phyloP scores from a whole-genome alignment of 2,329 filamentous ascomycete genomes.

The Fusarium anthophilum region DNA sequence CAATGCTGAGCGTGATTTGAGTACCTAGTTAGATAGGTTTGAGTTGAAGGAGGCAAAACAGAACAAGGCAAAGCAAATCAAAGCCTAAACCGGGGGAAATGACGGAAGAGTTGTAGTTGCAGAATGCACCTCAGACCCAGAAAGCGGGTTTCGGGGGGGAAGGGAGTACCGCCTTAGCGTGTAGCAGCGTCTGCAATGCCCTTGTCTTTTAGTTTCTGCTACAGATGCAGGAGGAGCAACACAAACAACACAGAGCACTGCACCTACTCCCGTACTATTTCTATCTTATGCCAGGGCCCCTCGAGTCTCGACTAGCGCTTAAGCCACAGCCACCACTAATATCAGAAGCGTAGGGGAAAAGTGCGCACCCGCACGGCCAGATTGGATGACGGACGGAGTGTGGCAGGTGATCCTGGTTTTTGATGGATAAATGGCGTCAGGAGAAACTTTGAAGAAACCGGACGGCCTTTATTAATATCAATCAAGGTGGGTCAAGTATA shows the following conservation, averaged over 20 bases:
- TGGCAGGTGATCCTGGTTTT: constrained; percentile 16
- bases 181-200: constrained; percentile 26
- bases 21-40: background rate
- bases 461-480: background rate
- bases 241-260: background rate
- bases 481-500: constrained; percentile 10
- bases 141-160: constrained; percentile 37
- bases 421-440: constrained; percentile 5
- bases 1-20: background rate
- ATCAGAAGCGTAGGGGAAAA: background rate
- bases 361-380: background rate
- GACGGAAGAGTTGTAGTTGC: constrained; percentile 33
- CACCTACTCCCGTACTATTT: background rate
- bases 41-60: constrained; percentile 30
- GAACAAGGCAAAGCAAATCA: constrained; percentile 21
- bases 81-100: constrained; percentile 23
- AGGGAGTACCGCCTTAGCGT: constrained; percentile 20
- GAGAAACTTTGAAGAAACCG: background rate
- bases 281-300: background rate
- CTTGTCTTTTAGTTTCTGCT: constrained; percentile 9
- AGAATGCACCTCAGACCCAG: constrained; percentile 21
- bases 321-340: constrained; percentile 18
- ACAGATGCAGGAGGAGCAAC: background rate
- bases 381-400: constrained; percentile 5
- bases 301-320: constrained; percentile 21